Percentiles rank a stretch among this genome's conserved stretches.
These are phyloP conservation scores for Leccinum variicolor DNA, from an alignment of 768 basidiomycete genomes.

Conservation along the genomic window DNA sequence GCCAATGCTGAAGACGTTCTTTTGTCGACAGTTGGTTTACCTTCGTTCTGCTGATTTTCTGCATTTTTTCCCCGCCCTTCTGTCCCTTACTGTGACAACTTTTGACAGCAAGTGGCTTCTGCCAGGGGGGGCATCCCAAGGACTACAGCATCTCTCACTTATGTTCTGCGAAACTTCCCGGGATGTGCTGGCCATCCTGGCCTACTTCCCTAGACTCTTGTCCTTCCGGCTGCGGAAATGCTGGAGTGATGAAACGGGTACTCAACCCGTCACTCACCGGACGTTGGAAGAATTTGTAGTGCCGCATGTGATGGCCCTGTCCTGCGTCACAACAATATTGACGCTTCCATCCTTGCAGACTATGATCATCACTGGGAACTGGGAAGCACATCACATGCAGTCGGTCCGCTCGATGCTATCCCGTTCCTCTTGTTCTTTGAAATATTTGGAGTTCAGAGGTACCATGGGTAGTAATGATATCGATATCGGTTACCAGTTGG, in stretches of 20 bases:
- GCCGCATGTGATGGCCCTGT: not conserved
- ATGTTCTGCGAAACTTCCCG: not conserved
- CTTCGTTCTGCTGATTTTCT: not conserved
- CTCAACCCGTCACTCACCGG: not conserved
- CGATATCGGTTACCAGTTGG: not conserved
- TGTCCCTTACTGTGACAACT: not conserved
- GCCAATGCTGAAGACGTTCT: not conserved
- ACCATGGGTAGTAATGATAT: not conserved
- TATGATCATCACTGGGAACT: not conserved
- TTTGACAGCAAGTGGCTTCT: not conserved
- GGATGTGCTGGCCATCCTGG: not conserved
- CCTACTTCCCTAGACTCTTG: not conserved
- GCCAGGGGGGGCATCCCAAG: not conserved
- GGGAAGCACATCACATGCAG: not conserved
- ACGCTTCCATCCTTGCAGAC: not conserved
- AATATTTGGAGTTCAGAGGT: not conserved
- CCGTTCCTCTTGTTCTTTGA: not conserved
- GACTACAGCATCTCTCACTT: not conserved
- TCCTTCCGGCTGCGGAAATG: not conserved
- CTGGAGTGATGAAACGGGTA: not conserved
- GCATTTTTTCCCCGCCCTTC: not conserved
- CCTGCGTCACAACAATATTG: not conserved
- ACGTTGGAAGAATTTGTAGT: not conserved
- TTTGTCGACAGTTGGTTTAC: not conserved
- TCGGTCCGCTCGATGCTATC: not conserved